A percentile compares a stretch with the other conserved stretches of the same genome.
phyloP scores from a whole-genome alignment of 495 filamentous ascomycete genomes.

The Bacidia rubella region DNA sequence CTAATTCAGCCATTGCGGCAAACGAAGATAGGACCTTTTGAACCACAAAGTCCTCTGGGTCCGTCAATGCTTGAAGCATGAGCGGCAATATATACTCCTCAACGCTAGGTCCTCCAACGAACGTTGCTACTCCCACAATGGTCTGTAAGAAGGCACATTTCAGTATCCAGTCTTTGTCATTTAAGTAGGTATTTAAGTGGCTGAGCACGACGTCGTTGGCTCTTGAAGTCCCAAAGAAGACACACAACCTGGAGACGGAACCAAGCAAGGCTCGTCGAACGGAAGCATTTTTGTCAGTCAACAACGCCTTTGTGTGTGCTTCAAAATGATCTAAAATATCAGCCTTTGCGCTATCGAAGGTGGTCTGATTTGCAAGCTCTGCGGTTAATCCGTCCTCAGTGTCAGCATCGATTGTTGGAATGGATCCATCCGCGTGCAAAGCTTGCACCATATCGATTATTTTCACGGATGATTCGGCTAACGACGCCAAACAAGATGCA shows the following conservation, averaged over 20 bases:
- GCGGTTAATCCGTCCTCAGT: conserved; percentile 53
- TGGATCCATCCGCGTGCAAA: conserved; percentile 67
- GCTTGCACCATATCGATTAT: conserved; percentile 88
- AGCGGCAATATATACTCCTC: conserved; percentile 94
- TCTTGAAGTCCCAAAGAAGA: conserved; percentile 83
- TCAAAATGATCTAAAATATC: conserved; percentile 75
- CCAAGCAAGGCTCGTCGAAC: conserved; percentile 88
- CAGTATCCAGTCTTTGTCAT: conserved; percentile 90
- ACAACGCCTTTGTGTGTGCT: conserved; percentile 69
- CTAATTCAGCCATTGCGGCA: conserved; percentile 77
- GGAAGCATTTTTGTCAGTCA: conserved; percentile 77
- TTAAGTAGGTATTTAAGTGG: conserved; percentile 94
- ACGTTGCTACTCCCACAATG: conserved; percentile 83
- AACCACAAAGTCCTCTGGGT: conserved; percentile 90
- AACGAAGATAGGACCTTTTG: conserved; percentile 81
- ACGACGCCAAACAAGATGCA: conserved; percentile 77
- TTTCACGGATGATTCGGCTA: conserved; percentile 75
- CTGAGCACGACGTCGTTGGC: conserved; percentile 90
- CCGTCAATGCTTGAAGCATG: conserved; percentile 93
- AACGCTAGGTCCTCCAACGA: conserved; percentile 71
- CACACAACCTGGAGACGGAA: conserved; percentile 81
- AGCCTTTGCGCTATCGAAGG: conserved; percentile 68
- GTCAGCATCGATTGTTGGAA: conserved; percentile 66
- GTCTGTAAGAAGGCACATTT: conserved; percentile 96
- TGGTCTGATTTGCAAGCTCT: conserved; percentile 52